Evolutionary conservation across 768 basidiomycete species (phyloP), one percentile per base, ranked within the genome.

Genomic region (Trametes cinnabarina): DNA sequence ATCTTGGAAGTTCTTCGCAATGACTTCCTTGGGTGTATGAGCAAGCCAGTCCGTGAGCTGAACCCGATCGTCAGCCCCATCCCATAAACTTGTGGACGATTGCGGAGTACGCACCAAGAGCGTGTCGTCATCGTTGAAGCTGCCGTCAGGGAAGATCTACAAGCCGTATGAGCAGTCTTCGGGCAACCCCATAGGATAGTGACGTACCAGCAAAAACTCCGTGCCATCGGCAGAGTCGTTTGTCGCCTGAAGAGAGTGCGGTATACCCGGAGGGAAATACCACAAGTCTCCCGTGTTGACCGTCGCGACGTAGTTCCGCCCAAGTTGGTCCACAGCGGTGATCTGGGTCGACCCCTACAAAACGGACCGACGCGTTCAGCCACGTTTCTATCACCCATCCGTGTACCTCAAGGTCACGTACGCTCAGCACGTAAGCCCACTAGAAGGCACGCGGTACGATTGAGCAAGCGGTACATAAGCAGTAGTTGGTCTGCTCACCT

Each of bases 241-340:
- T 1, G 78, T 81, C 7, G 77, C 83, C 68, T 83, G 82, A 11
- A 84, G 71, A 14, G 78, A 79, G 65, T 84, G 82, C 1, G 83
- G 82, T 49, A 78, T 74, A 4, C 81, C 82, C 7, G 82, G 74
- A 14, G 81, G 82, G 72, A 83, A 82, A 69, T 76, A 83, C 82
- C 82, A 83, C 14, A 82, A 60, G 62, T 83, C 82, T 15, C 80
- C 82, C 34, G 75, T 67, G 28, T 69, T 80, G 32, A 82, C 77
- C 40, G 76, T 82, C 26, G 77, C 76, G 28, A 81, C 67, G 57
- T 72, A 83, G 68, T 80, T 82, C 50, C 72, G 74, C 9, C 82
- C 82, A 3, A 78, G 62, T 7, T 73, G 23, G 61, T 83, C 77
- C 15, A 84, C 74, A 8, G 80, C 66, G 9, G 81, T 76, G 30